Base-by-base conservation (phyloP, 202 grass and related monocot genomes). In the Elaeis oleifera region DNA sequence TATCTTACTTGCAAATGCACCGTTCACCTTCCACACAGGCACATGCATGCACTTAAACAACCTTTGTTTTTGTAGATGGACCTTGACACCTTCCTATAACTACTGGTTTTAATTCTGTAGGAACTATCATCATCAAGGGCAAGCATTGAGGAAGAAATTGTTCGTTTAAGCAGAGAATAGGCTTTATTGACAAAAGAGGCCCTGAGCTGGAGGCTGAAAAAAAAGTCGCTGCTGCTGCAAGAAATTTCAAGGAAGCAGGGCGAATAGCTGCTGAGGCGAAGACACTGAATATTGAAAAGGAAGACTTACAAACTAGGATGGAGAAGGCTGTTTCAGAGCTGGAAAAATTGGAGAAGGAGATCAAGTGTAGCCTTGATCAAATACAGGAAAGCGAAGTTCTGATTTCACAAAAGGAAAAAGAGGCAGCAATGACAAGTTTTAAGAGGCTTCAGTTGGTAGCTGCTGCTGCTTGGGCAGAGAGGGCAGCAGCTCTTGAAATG, bases 191-290 rank as follows among this genome's bases (percentile, higher is more conserved):
- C 58, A 97, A 89, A 80, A 91, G 84, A 58, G 82, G 79, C 19
- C 88, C 84, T 61, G 88, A 92, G 72, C 65, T 97, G 39, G 92
- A 97, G 77, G 84, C 88, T 74, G 92, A 97, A 89, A 97, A 97
- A 71, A 97, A 89, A 76, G 88, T 89, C 63, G 84, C 92, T 22
- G 92, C 88, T 36, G 81, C 92, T 56, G 92, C 82, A 68, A 83
- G 92, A 75, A 97, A 97, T 68, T 97, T 97, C 53, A 97, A 86
- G 77, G 88, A 97, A 84, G 92, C 94, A 4, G 82, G 84, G 69
- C 80, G 85, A 54, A 83, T 97, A 71, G 84, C 88, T 76, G 82
- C 81, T 23, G 88, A 92, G 72, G 94, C 88, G 1, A 97, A 92
- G 74, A 44, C 80, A 71, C 86, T 97, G 58, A 81, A 83, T 70